Evolutionary conservation across 2,329 filamentous ascomycete species (phyloP), one percentile per base, ranked within the genome.

Genomic region (Xylariales sp.): DNA sequence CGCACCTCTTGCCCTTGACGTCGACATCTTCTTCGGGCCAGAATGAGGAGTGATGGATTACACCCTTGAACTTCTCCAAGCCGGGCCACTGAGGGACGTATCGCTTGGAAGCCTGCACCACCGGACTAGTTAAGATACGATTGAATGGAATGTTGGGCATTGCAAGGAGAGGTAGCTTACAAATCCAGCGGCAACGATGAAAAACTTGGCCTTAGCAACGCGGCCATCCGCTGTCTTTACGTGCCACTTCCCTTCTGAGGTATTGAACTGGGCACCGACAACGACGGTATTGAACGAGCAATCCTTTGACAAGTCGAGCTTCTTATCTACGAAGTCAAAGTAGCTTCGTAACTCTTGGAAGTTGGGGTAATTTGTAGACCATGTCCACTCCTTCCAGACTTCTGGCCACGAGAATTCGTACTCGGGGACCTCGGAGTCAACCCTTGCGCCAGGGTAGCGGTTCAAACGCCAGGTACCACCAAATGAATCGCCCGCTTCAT

Each of bases 81-180:
- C 78, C 78, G 10, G 69, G 67, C 68, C 74, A 81, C 39, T 75
- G 67, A 0, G 80, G 79, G 27, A 78, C 71, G 45, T 83, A 72
- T n/a, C 76, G 62, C 50, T 76, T 78, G 2, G 78, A 73, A 1
- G 78, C 69, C 63, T 66, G 27, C 5, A 19, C n/a, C 5, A 18
- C 14, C 7, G 11, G 8, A 30, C 15, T 15, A 30, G 14, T 15
- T 11, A 7, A 10, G 11, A 25, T 25, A 8, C 23, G n/a, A n/a
- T 25, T 25, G 23, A 25, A 8, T 25, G n/a, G n/a, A n/a, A n/a
- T n/a, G 7, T 17, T n/a, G 6, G 3, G 19, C 13, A 1, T 4
- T 8, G 4, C 23, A 20, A 21, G 4, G 12, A 19, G 2, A 12
- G 5, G 12, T n/a, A 5, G 29, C 34, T 30, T 8, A 65, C 62